Evolutionary conservation across 805 yeast genomes (phyloP), one percentile per base, ranked within the genome.

Genomic region (Diddensiella caesifluorescens): DNA sequence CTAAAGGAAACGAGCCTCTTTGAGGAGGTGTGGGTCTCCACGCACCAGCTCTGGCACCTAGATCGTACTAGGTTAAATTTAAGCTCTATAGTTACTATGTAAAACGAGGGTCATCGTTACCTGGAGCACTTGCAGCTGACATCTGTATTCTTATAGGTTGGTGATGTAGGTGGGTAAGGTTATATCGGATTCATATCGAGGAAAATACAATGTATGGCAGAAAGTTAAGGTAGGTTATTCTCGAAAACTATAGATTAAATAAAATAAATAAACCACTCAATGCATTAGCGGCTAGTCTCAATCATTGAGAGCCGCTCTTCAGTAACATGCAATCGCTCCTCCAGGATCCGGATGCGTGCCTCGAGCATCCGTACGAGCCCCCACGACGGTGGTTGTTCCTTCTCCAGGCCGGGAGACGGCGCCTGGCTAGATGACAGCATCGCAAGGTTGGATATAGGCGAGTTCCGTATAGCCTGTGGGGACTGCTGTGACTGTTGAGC

Each of bases 1-100:
- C 98, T 34, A 90, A 67, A 0, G 97, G 98, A 62, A 90, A 90
- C 0, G 97, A 86, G 0, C 98, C 98, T 51, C 96, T 69, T 51
- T 90, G 95, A 2, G 98, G 98, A 18, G 98, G 95, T 0, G 90
- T 82, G 6, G 97, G 95, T 10, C 54, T 22, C 44, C 61, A 42
- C 34, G 57, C 54, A 7, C 15, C 6, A 7, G 16, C 16, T 13
- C 7, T 9, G 6, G 32, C 32, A 12, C 27, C 27, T 25, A 9
- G 10, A 25, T 25, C 9, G 9, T 9, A 9, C 9, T 25, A 25
- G 27, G 27, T 25, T 25, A 25, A 12, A 25, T 25, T 25, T 12
- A 9, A 12, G 27, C 9, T 25, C 27, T 9, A 9, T 9, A 23
- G 10, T 12, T 23, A 9, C 12, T 23, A 23, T 12, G 27, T 9